Percentiles rank a stretch among this genome's conserved stretches.
Evolutionary conservation across 2,329 filamentous ascomycete genomes (phyloP).

Genomic region (Ilyonectria destructans): DNA sequence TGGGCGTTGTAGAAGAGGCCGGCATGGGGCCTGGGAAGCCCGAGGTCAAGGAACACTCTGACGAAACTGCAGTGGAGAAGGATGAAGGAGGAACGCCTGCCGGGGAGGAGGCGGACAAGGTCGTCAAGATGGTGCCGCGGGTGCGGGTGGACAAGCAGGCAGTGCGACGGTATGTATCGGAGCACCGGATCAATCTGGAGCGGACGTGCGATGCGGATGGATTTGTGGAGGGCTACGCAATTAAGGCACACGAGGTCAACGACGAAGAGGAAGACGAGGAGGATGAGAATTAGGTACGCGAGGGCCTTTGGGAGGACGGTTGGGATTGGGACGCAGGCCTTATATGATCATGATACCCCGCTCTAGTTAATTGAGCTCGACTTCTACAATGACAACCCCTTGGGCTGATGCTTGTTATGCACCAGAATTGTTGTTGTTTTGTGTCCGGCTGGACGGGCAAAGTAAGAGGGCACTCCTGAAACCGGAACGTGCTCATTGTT

Average conservation of each 20-base stretch:
- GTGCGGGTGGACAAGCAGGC: conserved; percentile 70
- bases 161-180: conserved; percentile 78
- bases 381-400: conserved; percentile 14
- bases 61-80: conserved; percentile 42
- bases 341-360: conserved; percentile 46
- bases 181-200: conserved; percentile 74
- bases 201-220: conserved; percentile 81
- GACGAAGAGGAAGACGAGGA: conserved; percentile 54
- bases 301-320: conserved; percentile 12
- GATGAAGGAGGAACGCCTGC: conserved; percentile 34
- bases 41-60: conserved; percentile 27
- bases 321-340: conserved; percentile 29
- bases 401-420: not conserved
- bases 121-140: conserved; percentile 58
- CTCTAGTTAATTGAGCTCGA: conserved; percentile 34
- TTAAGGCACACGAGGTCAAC: conserved; percentile 57
- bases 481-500: not conserved
- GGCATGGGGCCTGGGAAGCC: conserved; percentile 63
- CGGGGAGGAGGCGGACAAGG: conserved; percentile 50
- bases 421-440: not conserved
- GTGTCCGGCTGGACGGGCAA: not conserved
- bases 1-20: conserved; percentile 79
- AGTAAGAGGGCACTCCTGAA: too few species aligned
- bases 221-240: conserved; percentile 79
- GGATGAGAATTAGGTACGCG: conserved; percentile 31